Percentiles rank a stretch among this genome's conserved stretches.
phyloP scores from a whole-genome alignment of 1,284 basidiomycete genomes.

The Pseudozyma sp. region DNA sequence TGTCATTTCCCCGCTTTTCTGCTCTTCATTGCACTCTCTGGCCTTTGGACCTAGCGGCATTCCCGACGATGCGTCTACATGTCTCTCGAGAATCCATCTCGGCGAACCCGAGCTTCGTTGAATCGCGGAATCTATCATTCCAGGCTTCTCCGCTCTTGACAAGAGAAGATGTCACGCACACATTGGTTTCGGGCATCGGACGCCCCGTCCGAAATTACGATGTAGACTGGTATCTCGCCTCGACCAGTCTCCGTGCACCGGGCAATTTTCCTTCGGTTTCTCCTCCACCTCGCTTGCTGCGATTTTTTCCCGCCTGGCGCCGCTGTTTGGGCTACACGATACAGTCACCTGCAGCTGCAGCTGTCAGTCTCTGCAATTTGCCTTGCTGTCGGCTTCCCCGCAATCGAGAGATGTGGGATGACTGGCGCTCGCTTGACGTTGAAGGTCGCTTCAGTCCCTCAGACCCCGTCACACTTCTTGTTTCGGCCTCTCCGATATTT shows the following conservation, averaged over 20 bases:
- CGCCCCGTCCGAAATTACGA: slow-evolving; percentile 28
- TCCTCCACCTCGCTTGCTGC: slow-evolving; percentile 21
- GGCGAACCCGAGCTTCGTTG: slow-evolving; percentile 7
- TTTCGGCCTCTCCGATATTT: slow-evolving; percentile 4
- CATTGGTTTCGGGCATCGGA: slow-evolving; percentile 41
- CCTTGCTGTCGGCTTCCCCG: slow-evolving; percentile 20
- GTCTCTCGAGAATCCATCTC: background rate
- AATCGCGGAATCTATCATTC: background rate
- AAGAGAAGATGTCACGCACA: slow-evolving; percentile 3
- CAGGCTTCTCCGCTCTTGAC: background rate
- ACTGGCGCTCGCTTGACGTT: background rate
- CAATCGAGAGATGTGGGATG: slow-evolving; percentile 10
- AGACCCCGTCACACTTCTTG: background rate
- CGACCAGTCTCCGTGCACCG: slow-evolving; percentile 13
- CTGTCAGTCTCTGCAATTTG: slow-evolving; percentile 10
- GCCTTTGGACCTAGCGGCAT: background rate
- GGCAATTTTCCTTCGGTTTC: slow-evolving; percentile 12
- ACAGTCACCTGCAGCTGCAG: slow-evolving; percentile 5
- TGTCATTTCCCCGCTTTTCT: background rate
- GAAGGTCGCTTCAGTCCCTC: background rate
- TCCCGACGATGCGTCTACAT: background rate
- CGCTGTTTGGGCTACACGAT: background rate
- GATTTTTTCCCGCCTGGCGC: slow-evolving; percentile 1
- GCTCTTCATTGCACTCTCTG: background rate
- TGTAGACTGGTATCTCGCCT: slow-evolving; percentile 4